These are phyloP conservation scores for Drechslerella dactyloides DNA, from an alignment of 2,329 filamentous ascomycete species.

Conservation along the genomic window DNA sequence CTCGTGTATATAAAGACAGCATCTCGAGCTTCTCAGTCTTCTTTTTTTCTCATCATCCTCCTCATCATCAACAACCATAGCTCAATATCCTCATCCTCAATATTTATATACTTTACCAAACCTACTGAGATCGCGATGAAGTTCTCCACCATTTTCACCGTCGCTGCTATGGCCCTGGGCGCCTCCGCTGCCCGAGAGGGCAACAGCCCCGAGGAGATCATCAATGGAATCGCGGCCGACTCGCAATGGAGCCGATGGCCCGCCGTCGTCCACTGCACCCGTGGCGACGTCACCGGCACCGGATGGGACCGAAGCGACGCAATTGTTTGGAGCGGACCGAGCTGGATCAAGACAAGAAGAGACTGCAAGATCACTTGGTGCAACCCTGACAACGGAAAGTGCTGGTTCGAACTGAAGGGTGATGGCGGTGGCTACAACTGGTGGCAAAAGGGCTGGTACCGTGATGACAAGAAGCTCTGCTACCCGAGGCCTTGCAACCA, in stretches of 20 bases:
- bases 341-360: not conserved
- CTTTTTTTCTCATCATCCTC: not conserved
- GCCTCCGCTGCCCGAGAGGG: not conserved
- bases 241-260: not conserved
- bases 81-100: not conserved
- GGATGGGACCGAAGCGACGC: not conserved
- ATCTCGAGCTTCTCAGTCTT: conserved; percentile 1
- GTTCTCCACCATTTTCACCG: conserved; percentile 5
- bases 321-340: not conserved
- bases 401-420: conserved; percentile 7
- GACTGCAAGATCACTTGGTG: conserved; percentile 10
- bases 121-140: not conserved
- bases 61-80: not conserved
- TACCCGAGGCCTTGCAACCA: conserved; percentile 15
- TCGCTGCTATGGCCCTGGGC: not conserved
- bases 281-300: not conserved
- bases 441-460: not conserved
- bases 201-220: conserved; percentile 6
- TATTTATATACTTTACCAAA: no score
- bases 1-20: not conserved
- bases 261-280: conserved; percentile 2
- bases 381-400: conserved; percentile 9
- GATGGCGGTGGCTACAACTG: conserved; percentile 12
- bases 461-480: conserved; percentile 9
- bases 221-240: not conserved